Percentiles rank a stretch among this genome's conserved stretches.
Evolutionary conservation across 1,139 yeast species (phyloP).

Genomic region (Hyphopichia khmerensis): DNA sequence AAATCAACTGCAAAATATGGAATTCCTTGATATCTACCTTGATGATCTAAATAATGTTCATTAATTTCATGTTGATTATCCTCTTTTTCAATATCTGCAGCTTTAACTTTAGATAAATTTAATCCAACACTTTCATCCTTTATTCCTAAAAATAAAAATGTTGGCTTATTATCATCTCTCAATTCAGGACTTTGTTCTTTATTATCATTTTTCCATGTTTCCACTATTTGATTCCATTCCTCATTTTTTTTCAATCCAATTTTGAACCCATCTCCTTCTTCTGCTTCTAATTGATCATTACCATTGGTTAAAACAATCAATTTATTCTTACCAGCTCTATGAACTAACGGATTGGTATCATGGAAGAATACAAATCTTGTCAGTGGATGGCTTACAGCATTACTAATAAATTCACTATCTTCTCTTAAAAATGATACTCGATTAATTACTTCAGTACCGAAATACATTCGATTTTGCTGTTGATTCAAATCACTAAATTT

Average conservation of each 20-base stretch:
- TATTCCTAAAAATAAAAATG: slow-evolving; percentile 65
- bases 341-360: slow-evolving; percentile 36
- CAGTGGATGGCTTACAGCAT: slow-evolving; percentile 50
- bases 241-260: slow-evolving; percentile 13
- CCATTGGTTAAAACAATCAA: slow-evolving; percentile 40
- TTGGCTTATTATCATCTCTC: slow-evolving; percentile 37
- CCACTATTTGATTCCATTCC: slow-evolving; percentile 23
- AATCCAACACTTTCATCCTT: slow-evolving; percentile 53
- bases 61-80: slow-evolving; percentile 5
- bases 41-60: slow-evolving; percentile 39
- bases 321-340: slow-evolving; percentile 26
- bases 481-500: slow-evolving; percentile 14
- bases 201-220: slow-evolving; percentile 30
- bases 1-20: slow-evolving; percentile 81
- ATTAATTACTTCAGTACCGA: slow-evolving; percentile 64
- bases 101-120: slow-evolving; percentile 29
- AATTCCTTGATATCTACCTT: slow-evolving; percentile 60
- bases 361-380: slow-evolving; percentile 58
- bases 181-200: slow-evolving; percentile 32
- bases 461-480: slow-evolving; percentile 35
- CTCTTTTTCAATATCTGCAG: slow-evolving; percentile 16
- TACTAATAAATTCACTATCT: slow-evolving; percentile 56
- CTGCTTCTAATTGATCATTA: slow-evolving; percentile 19
- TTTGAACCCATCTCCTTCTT: slow-evolving; percentile 10
- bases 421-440: slow-evolving; percentile 78